These are phyloP conservation scores for Penicillium taxi DNA, from an alignment of 495 filamentous ascomycete species.

Conservation along the genomic window DNA sequence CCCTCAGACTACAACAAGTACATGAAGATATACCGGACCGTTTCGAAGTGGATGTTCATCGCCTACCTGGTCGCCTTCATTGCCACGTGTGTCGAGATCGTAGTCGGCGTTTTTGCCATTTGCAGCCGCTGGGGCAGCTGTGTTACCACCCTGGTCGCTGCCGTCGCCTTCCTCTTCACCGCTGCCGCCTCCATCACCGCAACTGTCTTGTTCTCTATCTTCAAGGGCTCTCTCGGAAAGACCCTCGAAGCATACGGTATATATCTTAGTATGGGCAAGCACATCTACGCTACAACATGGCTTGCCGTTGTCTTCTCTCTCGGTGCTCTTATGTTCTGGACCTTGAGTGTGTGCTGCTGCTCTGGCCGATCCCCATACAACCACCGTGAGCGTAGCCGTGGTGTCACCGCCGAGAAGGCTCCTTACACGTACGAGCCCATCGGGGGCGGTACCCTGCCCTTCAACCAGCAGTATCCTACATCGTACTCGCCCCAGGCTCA, in stretches of 20 bases:
- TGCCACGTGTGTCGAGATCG: constrained; percentile 59
- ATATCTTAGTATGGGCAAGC: constrained; percentile 51
- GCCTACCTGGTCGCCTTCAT: constrained; percentile 63
- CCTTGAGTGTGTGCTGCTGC: constrained; percentile 88
- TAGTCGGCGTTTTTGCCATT: constrained; percentile 61
- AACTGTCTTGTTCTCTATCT: constrained; percentile 53
- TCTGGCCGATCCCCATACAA: constrained; percentile 47
- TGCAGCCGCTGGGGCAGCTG: constrained; percentile 64
- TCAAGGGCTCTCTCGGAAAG: constrained; percentile 51
- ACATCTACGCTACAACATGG: constrained; percentile 67
- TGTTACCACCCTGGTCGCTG: constrained; percentile 67
- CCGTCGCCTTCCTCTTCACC: constrained; percentile 48
- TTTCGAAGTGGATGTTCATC: constrained; percentile 74
- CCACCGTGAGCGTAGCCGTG: constrained; percentile 24
- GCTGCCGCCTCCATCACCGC: constrained; percentile 50
- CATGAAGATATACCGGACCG: constrained; percentile 60
- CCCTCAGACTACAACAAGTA: constrained; percentile 56
- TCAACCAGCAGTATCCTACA: constrained; percentile 17
- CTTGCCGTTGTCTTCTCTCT: constrained; percentile 68
- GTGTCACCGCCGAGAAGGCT: constrained; percentile 40
- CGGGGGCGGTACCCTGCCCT: constrained; percentile 21
- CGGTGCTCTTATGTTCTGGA: constrained; percentile 74
- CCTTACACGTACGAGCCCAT: constrained; percentile 47
- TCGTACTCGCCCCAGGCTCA: constrained; percentile 23
- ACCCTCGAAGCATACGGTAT: constrained; percentile 61